Evolutionary conservation across 805 yeast genomes (phyloP).

Genomic region (Huiozyma sinensis): DNA sequence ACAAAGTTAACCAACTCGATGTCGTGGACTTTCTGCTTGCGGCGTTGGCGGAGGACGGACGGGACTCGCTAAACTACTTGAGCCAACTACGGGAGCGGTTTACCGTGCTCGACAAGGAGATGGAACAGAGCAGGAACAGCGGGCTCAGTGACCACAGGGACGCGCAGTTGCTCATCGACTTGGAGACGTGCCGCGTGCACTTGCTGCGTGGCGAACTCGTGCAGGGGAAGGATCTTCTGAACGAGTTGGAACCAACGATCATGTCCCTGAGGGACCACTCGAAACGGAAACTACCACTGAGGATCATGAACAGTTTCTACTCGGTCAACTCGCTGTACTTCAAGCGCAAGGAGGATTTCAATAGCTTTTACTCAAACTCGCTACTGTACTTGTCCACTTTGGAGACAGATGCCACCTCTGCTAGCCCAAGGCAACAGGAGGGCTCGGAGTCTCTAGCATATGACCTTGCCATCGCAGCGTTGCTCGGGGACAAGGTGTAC

Average conservation of each 20-base stretch:
- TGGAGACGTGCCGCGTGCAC: conserved; percentile 68
- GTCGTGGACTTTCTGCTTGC: conserved; percentile 62
- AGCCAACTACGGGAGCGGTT: conserved; percentile 35
- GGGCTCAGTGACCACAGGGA: conserved; percentile 35
- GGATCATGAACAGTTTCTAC: conserved; percentile 75
- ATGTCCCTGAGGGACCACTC: conserved; percentile 45
- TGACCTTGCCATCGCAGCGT: conserved; percentile 76
- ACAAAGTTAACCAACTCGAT: conserved; percentile 68
- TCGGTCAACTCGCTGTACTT: conserved; percentile 67
- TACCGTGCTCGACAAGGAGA: conserved; percentile 28
- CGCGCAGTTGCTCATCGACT: conserved; percentile 46
- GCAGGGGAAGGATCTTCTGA: conserved; percentile 59
- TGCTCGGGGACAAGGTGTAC: conserved; percentile 84
- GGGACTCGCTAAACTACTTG: conserved; percentile 44
- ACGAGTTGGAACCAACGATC: conserved; percentile 34
- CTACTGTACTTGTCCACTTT: conserved; percentile 69
- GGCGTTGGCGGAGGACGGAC: conserved; percentile 36
- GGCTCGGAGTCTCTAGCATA: conserved; percentile 36
- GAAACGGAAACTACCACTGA: conserved; percentile 33
- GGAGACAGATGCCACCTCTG: background rate
- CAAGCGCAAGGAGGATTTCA: conserved; percentile 68
- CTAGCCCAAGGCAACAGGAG: too few species aligned
- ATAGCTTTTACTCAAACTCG: conserved; percentile 69
- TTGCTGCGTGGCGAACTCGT: conserved; percentile 44
- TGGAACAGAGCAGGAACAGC: conserved; percentile 18